A percentile compares a stretch with the other conserved stretches of the same genome.
Conservation (phyloP, 306 rosid genomes). For the Quercus robur region DNA sequence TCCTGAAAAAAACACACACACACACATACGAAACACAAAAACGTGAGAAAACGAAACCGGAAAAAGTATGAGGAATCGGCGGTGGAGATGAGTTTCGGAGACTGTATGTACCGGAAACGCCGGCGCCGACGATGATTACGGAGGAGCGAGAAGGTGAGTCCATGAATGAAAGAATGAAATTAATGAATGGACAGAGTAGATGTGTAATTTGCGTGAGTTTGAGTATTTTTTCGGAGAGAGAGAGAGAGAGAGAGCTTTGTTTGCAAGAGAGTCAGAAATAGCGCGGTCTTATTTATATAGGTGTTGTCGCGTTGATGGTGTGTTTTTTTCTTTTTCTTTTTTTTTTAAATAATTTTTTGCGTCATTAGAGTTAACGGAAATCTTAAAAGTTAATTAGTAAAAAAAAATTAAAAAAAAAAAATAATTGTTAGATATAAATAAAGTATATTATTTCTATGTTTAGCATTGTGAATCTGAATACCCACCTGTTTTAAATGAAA, state of each 20-base stretch:
- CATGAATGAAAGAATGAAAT: slow-evolving; percentile 31
- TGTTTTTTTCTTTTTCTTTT: not conserved
- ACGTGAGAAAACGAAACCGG: not conserved
- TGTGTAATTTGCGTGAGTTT: not conserved
- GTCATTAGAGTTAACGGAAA: too few species aligned
- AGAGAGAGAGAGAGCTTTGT: slow-evolving; percentile 10
- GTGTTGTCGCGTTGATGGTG: not conserved
- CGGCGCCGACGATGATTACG: slow-evolving; percentile 89
- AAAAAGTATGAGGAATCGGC: not conserved
- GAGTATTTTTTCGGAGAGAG: not conserved
- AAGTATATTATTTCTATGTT: too few species aligned
- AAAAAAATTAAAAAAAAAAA: too few species aligned
- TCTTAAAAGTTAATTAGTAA: too few species aligned
- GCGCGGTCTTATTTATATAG: slow-evolving; percentile 84
- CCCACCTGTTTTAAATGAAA: too few species aligned
- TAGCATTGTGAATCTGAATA: too few species aligned
- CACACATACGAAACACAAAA: not conserved
- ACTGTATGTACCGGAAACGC: slow-evolving; percentile 64
- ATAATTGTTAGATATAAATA: too few species aligned
- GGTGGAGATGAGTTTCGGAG: not conserved
- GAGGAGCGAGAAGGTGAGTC: slow-evolving; percentile 68
- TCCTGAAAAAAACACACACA: slow-evolving; percentile 35
- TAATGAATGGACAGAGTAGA: not conserved
- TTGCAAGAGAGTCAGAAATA: slow-evolving; percentile 34
- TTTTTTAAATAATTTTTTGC: too few species aligned